Evolutionary conservation across 148 eudicot species (phyloP).

Genomic region (Spergularia bocconei): DNA sequence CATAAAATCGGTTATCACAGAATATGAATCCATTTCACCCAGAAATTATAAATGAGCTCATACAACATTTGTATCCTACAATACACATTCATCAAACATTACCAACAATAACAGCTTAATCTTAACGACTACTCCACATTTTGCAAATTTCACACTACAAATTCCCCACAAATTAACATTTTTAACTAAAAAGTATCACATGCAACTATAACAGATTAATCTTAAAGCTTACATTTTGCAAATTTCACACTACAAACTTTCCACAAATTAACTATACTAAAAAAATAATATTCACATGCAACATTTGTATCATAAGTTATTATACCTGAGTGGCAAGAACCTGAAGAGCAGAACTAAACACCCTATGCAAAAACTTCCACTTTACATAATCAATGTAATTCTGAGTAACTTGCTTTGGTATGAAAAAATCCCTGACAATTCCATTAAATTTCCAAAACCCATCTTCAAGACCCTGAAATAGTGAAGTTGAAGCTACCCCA

Average conservation of each 20-base stretch:
- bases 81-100: not conserved
- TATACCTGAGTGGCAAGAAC: constrained; percentile 98
- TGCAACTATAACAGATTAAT: no score
- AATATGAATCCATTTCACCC: not conserved
- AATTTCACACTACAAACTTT: no score
- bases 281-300: not conserved
- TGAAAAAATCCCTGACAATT: constrained; percentile 52
- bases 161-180: no score
- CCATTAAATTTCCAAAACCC: constrained; percentile 42
- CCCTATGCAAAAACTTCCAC: constrained; percentile 91
- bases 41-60: not conserved
- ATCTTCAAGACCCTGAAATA: constrained; percentile 37
- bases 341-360: constrained; percentile 91
- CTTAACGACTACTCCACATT: no score
- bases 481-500: constrained; percentile 12
- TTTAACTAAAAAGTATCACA: no score
- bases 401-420: constrained; percentile 61
- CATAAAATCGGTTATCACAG: not conserved
- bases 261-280: no score
- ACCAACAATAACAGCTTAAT: no score
- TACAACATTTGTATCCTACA: not conserved
- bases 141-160: no score
- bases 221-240: no score
- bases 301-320: no score
- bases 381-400: constrained; percentile 81